Evolutionary conservation across 352 stramenopile species (phyloP).

Genomic region (Phytophthora idaei): DNA sequence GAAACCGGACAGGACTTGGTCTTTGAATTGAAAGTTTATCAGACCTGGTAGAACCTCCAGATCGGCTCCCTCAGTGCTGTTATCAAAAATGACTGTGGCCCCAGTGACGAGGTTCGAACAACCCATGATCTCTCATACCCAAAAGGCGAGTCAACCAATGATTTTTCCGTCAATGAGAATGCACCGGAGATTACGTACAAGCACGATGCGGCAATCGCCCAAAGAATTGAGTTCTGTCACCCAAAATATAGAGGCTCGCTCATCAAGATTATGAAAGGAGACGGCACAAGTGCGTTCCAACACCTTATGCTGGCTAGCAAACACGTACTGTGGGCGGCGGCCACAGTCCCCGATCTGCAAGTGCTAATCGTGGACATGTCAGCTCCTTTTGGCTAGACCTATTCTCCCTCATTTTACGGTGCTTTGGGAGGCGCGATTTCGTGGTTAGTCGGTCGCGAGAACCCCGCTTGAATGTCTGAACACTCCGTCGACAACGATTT

Average conservation of each 20-base stretch:
- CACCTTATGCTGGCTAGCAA: not conserved
- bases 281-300: constrained; percentile 1
- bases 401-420: not conserved
- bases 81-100: not conserved
- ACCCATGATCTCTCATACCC: not conserved
- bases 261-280: constrained; percentile 6
- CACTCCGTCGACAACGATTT: not conserved
- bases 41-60: not conserved
- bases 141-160: not conserved
- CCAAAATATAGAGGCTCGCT: not conserved
- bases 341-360: not conserved
- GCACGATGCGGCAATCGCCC: not conserved
- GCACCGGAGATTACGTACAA: not conserved
- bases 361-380: constrained; percentile 3
- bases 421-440: not conserved
- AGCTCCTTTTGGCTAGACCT: not conserved
- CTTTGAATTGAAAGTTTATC: not conserved
- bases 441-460: not conserved
- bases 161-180: not conserved
- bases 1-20: not conserved
- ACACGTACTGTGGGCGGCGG: not conserved
- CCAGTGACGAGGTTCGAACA: not conserved
- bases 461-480: not conserved
- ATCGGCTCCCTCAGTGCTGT: not conserved
- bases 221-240: not conserved